Evolutionary conservation across 2,329 filamentous ascomycete species (phyloP), one percentile per base, ranked within the genome.

Genomic region (Ceratocystis destructans): DNA sequence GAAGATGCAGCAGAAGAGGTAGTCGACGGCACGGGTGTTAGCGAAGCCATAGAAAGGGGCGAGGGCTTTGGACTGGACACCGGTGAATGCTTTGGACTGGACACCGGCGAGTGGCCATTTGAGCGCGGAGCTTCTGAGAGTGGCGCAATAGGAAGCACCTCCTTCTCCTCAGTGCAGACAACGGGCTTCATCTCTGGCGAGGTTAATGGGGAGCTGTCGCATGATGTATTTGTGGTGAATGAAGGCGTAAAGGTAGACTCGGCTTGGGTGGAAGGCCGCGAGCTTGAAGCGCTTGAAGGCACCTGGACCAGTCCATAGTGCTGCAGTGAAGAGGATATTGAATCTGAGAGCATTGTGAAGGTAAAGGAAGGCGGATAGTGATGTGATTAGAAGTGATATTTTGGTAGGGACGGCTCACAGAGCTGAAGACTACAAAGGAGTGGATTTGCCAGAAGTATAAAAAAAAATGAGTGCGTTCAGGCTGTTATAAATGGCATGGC

Each of bases 1-100:
- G 59, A 62, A 61, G 50, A 69, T 46, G 66, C 63, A 68, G 64
- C 64, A 61, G 69, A 63, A 20, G 61, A 63, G 41, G 44, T 22
- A 10, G 61, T 48, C 20, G 61, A 63, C 6, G 61, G 12, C 33
- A 50, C 41, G 7, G 44, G 20, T 7, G 61, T 63, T 20, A 63
- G 33, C n/a, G 44, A 46, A 48, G 61, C 25, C 44, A 63, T 31
- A 20, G 61, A 63, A 63, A 6, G 15, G 17, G 48, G 46, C 7
- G 61, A 48, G 7, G 46, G 25, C 61, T 63, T 63, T 2, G 41
- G 41, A 17, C 61, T 48, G 10, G 31, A 33, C 15, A 33, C 55
- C 28, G 48, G 46, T 3, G 61, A 48, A 6, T 28, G 17, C 61
- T 63, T 63, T 5, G 41, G 41, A 8, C 61, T 48, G 7, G 31